Conservation (phyloP, 2,329 filamentous ascomycete species). For the Mariannaea elegans region DNA sequence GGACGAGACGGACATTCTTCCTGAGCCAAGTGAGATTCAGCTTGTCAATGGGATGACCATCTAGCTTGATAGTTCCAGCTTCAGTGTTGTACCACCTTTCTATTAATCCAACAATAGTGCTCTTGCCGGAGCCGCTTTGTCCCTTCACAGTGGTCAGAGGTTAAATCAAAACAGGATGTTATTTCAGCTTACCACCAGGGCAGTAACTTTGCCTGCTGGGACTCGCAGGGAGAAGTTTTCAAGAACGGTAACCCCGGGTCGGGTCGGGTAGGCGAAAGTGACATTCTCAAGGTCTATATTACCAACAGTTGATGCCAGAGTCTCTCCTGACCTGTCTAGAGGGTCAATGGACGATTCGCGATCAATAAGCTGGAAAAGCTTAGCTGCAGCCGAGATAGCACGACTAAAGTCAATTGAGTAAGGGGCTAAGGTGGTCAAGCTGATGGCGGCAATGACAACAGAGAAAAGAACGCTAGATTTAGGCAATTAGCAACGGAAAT, state of each 20-base stretch:
- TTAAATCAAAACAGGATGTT: background rate
- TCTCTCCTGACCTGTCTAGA: slow-evolving; percentile 44
- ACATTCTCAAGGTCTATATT: slow-evolving; percentile 51
- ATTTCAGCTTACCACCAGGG: slow-evolving; percentile 50
- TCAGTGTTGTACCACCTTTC: slow-evolving; percentile 51
- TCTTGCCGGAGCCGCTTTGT: slow-evolving; percentile 50
- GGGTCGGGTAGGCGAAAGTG: slow-evolving; percentile 55
- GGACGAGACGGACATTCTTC: slow-evolving; percentile 49
- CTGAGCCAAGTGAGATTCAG: slow-evolving; percentile 52
- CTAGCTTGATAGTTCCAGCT: slow-evolving; percentile 47
- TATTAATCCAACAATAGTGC: slow-evolving; percentile 50
- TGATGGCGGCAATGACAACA: slow-evolving; percentile 49
- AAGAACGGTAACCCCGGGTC: slow-evolving; percentile 53
- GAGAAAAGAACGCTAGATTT: slow-evolving; percentile 47
- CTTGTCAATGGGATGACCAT: slow-evolving; percentile 44
- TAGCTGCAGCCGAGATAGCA: slow-evolving; percentile 46
- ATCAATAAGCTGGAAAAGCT: slow-evolving; percentile 51
- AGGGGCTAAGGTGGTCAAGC: slow-evolving; percentile 48
- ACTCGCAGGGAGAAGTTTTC: slow-evolving; percentile 53
- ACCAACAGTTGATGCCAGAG: slow-evolving; percentile 42
- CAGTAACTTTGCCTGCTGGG: slow-evolving; percentile 56
- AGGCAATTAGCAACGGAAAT: background rate
- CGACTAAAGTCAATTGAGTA: slow-evolving; percentile 50
- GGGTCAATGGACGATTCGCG: slow-evolving; percentile 49
- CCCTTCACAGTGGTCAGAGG: slow-evolving; percentile 34